A percentile compares a stretch with the other conserved stretches of the same genome.
These are phyloP conservation scores for Nepenthes mirabilis DNA, from an alignment of 148 eudicot genomes.

Conservation along the genomic window DNA sequence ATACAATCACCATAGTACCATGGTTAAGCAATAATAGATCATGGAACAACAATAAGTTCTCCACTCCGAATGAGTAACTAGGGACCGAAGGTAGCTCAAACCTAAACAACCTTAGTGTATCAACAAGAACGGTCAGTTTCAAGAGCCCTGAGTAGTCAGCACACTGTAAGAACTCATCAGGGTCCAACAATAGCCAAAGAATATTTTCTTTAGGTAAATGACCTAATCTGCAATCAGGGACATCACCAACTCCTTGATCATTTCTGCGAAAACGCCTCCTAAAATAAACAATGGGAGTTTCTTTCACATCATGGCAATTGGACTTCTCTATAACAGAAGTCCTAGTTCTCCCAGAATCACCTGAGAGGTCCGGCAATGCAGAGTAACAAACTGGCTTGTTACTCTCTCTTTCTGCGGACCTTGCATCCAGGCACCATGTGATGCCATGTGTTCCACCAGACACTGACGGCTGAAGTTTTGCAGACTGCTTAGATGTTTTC, in stretches of 20 bases:
- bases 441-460: conserved; percentile 20
- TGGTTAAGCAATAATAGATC: conserved; percentile 34
- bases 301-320: conserved; percentile 10
- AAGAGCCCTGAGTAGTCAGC: conserved; percentile 5
- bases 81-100: conserved; percentile 17
- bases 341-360: conserved; percentile 10
- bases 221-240: conserved; percentile 2
- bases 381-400: conserved; percentile 15
- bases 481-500: conserved; percentile 17
- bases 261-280: conserved; percentile 54
- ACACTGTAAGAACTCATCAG: not conserved
- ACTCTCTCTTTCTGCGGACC: conserved; percentile 19
- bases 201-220: conserved; percentile 9
- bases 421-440: conserved; percentile 12
- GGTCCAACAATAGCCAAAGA: not conserved
- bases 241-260: conserved; percentile 14
- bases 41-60: conserved; percentile 19
- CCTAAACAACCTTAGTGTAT: conserved; percentile 23
- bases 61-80: conserved; percentile 19
- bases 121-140: conserved; percentile 19
- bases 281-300: conserved; percentile 50
- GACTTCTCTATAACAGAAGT: conserved; percentile 13
- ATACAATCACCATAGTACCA: conserved; percentile 40
- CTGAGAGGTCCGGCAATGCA: conserved; percentile 13
- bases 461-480: conserved; percentile 16